Evolutionary conservation across 2,329 filamentous ascomycete genomes (phyloP).

Genomic region (Ophiosphaerella korrae): DNA sequence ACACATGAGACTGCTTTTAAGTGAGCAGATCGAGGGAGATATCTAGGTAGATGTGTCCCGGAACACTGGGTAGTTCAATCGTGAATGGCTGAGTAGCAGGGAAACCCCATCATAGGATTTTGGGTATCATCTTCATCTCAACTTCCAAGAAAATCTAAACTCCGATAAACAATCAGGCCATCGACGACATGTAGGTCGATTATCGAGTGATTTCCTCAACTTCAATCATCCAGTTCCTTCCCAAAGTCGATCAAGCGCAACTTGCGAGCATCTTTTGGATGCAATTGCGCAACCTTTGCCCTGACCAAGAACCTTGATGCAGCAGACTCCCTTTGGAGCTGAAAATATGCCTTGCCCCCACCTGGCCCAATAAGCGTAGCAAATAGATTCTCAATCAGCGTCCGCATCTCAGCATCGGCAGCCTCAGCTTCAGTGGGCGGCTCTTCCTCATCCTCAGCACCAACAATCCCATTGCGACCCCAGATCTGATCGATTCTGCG

Average conservation of each 20-base stretch:
- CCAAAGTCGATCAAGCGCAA: constrained; percentile 61
- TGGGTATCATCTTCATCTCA: background rate
- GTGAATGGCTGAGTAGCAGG: background rate
- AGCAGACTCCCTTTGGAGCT: constrained; percentile 57
- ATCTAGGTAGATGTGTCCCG: background rate
- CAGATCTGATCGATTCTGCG: constrained; percentile 59
- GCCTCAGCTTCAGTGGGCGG: constrained; percentile 53
- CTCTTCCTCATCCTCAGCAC: constrained; percentile 22
- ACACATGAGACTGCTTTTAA: constrained; percentile 1
- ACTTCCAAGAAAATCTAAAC: no score
- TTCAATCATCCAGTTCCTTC: constrained; percentile 45
- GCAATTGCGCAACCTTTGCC: constrained; percentile 62
- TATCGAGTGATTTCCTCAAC: background rate
- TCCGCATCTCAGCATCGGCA: constrained; percentile 55
- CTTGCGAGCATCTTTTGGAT: constrained; percentile 59
- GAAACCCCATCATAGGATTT: background rate
- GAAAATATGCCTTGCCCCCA: constrained; percentile 52
- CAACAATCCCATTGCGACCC: constrained; percentile 36
- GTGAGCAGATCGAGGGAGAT: no score
- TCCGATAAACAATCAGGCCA: no score
- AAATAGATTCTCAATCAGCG: constrained; percentile 54
- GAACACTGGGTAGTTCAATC: constrained; percentile 2
- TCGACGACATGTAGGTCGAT: background rate
- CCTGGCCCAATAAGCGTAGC: constrained; percentile 46
- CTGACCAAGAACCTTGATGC: constrained; percentile 59